Conservation (phyloP, 2,329 filamentous ascomycete genomes). For the Colletotrichum magnum region DNA sequence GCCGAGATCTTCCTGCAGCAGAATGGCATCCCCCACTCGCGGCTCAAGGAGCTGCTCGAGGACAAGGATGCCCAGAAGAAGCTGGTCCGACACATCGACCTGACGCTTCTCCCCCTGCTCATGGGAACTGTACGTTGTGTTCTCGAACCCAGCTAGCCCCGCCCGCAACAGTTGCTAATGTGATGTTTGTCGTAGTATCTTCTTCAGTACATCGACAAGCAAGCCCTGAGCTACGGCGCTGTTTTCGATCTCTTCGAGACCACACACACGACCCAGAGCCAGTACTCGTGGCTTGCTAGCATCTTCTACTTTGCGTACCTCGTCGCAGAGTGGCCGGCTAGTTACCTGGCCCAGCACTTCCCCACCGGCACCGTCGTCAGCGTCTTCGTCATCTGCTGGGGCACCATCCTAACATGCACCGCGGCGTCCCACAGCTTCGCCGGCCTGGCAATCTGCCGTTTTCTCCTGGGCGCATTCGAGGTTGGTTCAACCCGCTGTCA, state of each 20-base stretch:
- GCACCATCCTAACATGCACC: slow-evolving; percentile 45
- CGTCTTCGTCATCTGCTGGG: slow-evolving; percentile 43
- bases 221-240: slow-evolving; percentile 50
- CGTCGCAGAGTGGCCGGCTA: slow-evolving; percentile 46
- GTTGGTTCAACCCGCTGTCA: not conserved
- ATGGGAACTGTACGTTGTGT: slow-evolving; percentile 37
- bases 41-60: slow-evolving; percentile 58
- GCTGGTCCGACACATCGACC: slow-evolving; percentile 12
- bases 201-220: slow-evolving; percentile 43
- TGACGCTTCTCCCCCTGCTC: slow-evolving; percentile 28
- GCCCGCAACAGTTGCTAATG: not conserved
- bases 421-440: slow-evolving; percentile 45
- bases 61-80: slow-evolving; percentile 51
- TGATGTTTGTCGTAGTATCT: slow-evolving; percentile 1
- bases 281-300: slow-evolving; percentile 50
- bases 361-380: slow-evolving; percentile 42
- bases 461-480: slow-evolving; percentile 51
- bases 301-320: slow-evolving; percentile 50
- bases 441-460: slow-evolving; percentile 49
- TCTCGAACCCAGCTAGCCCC: no score
- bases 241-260: slow-evolving; percentile 46
- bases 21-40: slow-evolving; percentile 58
- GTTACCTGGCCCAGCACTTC: slow-evolving; percentile 35
- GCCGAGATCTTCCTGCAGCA: slow-evolving; percentile 64
- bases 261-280: slow-evolving; percentile 49